phyloP scores from a whole-genome alignment of 2,329 filamentous ascomycete genomes.

The Hypocreales sp. region DNA sequence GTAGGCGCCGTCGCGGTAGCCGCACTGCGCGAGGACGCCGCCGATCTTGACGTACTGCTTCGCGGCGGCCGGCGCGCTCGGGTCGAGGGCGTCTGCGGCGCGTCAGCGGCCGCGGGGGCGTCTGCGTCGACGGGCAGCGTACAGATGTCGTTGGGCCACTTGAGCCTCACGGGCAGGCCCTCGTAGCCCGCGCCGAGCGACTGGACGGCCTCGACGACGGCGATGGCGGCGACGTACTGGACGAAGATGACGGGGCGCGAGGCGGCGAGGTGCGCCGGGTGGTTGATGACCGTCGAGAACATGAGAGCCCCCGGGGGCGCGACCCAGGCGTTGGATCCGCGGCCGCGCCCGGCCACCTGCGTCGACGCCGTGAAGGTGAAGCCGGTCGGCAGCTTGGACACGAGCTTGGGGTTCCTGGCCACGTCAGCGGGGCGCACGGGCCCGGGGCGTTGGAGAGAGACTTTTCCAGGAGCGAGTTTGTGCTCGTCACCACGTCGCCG shows the following conservation, averaged over 20 bases:
- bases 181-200: conserved; percentile 64
- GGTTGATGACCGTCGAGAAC: conserved; percentile 78
- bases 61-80: conserved; percentile 28
- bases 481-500: conserved; percentile 84
- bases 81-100: conserved; percentile 47
- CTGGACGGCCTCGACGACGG: conserved; percentile 70
- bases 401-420: conserved; percentile 56
- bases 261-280: conserved; percentile 56
- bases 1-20: conserved; percentile 62
- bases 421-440: too few species aligned
- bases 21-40: conserved; percentile 82
- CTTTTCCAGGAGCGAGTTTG: conserved; percentile 87
- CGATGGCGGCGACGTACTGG: conserved; percentile 83
- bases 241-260: conserved; percentile 78
- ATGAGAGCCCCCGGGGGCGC: conserved; percentile 75
- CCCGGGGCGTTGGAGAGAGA: too few species aligned
- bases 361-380: conserved; percentile 78
- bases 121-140: too few species aligned
- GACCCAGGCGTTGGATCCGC: conserved; percentile 89
- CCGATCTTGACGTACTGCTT: conserved; percentile 71
- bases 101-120: too few species aligned
- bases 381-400: conserved; percentile 65
- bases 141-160: conserved; percentile 97
- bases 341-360: conserved; percentile 75
- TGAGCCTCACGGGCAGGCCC: conserved; percentile 66